Evolutionary conservation across 257 asterid genomes (phyloP), one percentile per base, ranked within the genome.

Genomic region (Ajuga chamaepitys): DNA sequence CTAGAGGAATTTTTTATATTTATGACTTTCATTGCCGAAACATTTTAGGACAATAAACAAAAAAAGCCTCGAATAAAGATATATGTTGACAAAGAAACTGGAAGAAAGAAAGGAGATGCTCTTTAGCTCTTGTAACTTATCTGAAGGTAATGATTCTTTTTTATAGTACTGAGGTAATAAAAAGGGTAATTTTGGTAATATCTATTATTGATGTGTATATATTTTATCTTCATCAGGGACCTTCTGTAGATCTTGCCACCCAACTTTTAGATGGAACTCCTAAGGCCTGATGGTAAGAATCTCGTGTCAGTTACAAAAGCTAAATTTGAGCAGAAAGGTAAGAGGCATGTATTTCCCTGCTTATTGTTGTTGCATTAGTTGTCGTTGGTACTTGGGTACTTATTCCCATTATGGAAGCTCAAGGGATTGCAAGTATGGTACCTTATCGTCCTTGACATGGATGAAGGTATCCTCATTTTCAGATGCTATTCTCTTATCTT

Each of bases 261-360:
- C 83, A 94, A 78, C 83, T 94, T 67, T 72, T 94, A 85, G 99
- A 94, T 12, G 96, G 97, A 60, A 63, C 89, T 44, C 97, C 95
- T 94, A 0, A 81, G 97, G 76, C 91, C 86, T 16, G 91, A 82
- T 62, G 89, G 83, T 73, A 86, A 90, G 80, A 64, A 67, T 76
- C 80, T 77, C 38, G 88, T 94, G 97, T 69, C 88, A 53, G 96
- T 94, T 78, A 68, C 92, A 16, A 83, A 50, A 80, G 99, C 99
- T 46, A 82, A 82, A 81, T 94, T 94, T 66, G 87, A 90, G 83
- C 99, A 94, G 81, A 94, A 94, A 83, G 99, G 99, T 90, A 66
- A 42, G 16, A 11, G 17, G 4, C 47, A 50, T 51, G 48, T 40
- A 45, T 13, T 22, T 22, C 20, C 14, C 26, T 51, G 22, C 74